phyloP scores from a whole-genome alignment of 2,329 filamentous ascomycete genomes.

The Alternaria atra region DNA sequence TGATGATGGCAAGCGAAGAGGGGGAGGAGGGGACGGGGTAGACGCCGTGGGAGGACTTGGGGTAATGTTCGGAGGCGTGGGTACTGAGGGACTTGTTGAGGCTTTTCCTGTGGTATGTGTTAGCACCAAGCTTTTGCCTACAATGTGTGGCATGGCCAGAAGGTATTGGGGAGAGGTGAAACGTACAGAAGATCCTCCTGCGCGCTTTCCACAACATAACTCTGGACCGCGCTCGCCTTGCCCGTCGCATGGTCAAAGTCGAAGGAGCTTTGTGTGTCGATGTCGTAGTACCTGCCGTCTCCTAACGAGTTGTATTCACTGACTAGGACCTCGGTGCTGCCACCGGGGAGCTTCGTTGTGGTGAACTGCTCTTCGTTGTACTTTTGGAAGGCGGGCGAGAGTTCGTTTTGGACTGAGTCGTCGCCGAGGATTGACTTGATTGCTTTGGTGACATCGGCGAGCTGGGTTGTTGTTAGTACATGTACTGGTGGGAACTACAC shows the following conservation, averaged over 20 bases:
- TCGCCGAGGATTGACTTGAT: slow-evolving; percentile 86
- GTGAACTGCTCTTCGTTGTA: slow-evolving; percentile 97
- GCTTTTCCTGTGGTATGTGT: slow-evolving; percentile 70
- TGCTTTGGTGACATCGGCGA: slow-evolving; percentile 88
- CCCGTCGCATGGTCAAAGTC: slow-evolving; percentile 85
- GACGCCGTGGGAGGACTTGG: slow-evolving; percentile 79
- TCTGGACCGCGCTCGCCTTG: slow-evolving; percentile 84
- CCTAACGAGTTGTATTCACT: slow-evolving; percentile 86
- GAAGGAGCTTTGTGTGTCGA: slow-evolving; percentile 87
- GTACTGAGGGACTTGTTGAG: slow-evolving; percentile 77
- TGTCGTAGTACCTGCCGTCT: slow-evolving; percentile 86
- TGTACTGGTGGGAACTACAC: background rate
- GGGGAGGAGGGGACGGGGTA: slow-evolving; percentile 78
- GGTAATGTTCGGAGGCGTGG: slow-evolving; percentile 89
- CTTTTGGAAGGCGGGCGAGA: slow-evolving; percentile 85
- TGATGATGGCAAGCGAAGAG: slow-evolving; percentile 77
- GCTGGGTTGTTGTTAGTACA: slow-evolving; percentile 61
- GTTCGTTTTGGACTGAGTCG: slow-evolving; percentile 72
- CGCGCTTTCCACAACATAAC: slow-evolving; percentile 77
- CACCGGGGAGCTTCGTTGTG: slow-evolving; percentile 87
- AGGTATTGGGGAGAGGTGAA: background rate
- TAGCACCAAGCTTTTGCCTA: background rate
- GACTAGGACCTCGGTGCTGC: slow-evolving; percentile 80
- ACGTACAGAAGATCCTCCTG: slow-evolving; percentile 82
- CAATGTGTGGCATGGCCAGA: background rate